Evolutionary conservation across 805 yeast genomes (phyloP), one percentile per base, ranked within the genome.

Genomic region (Pichia ethanolica): DNA sequence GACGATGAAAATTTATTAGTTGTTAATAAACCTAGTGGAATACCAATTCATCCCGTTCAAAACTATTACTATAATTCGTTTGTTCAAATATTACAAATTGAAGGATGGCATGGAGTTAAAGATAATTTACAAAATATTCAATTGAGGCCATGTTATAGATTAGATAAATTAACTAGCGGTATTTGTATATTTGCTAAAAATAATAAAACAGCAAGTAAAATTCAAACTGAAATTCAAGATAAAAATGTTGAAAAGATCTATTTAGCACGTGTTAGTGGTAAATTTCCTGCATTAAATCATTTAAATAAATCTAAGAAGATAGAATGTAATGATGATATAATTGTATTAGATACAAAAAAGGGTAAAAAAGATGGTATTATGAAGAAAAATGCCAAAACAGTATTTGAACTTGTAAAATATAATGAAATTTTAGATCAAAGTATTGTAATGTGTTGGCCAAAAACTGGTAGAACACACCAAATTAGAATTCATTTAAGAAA

Each of bases 401-500:
- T 40, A 3, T 58, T 58, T 51, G 49, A 59, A 41, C 47, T 62
- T 8, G 10, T 75, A 1, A 51, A 45, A 20, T 74, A 72, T 54
- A 60, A 59, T 50, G 20, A 50, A 1, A 47, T 52, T 0, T 42
- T 56, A 35, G 51, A 67, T 48, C 58, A 76, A 49, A 74, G 79
- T 53, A 59, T 78, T 1, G 78, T 79, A 1, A 48, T 58, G 48
- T 79, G 83, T 53, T 59, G 58, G 39, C 82, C 83, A 0, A 51
- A 72, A 7, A 74, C 81, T 0, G 83, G 83, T 0, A 66, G 74
- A 52, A 76, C 76, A 60, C 83, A 79, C 60, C 83, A 79, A 59
- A 77, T 79, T 28, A 63, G 83, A 11, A 75, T 79, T 5, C 83
- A 79, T 59, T 60, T 79, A 11, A 59, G 80, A 26, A 72, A 76